Conservation (phyloP, 257 asterid genomes). For the Misopates orontium region DNA sequence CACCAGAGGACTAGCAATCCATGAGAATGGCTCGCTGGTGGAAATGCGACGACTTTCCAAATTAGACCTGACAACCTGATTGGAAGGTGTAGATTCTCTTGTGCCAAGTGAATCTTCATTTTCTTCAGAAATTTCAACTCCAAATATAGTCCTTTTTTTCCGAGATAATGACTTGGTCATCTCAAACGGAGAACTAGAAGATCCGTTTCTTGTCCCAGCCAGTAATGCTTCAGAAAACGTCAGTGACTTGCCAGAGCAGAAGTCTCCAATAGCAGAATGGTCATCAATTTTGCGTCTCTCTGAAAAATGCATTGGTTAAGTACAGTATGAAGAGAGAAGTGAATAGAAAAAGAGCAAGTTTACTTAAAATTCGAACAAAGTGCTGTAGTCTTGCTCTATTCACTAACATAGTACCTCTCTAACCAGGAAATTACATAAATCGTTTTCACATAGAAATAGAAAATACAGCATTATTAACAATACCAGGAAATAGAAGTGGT, state of each 20-base stretch:
- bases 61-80: not conserved
- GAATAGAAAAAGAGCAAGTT: not conserved
- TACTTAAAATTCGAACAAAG: not conserved
- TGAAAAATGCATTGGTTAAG: constrained; percentile 33
- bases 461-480: too few species aligned
- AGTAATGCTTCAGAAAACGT: constrained; percentile 27
- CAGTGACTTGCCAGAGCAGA: constrained; percentile 24
- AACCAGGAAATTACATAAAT: too few species aligned
- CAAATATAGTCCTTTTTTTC: constrained; percentile 58
- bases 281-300: constrained; percentile 34
- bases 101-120: constrained; percentile 24
- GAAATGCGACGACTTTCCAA: constrained; percentile 15
- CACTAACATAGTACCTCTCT: too few species aligned
- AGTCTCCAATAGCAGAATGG: constrained; percentile 30
- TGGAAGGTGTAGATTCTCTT: not conserved
- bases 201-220: constrained; percentile 33
- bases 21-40: constrained; percentile 24
- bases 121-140: constrained; percentile 63
- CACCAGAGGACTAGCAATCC: constrained; percentile 35
- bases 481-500: too few species aligned
- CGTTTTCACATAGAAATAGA: too few species aligned
- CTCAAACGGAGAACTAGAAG: constrained; percentile 28
- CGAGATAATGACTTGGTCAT: constrained; percentile 33
- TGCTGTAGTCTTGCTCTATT: too few species aligned
- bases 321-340: not conserved